phyloP scores from a whole-genome alignment of 768 basidiomycete genomes.

The Auriscalpium orientale region DNA sequence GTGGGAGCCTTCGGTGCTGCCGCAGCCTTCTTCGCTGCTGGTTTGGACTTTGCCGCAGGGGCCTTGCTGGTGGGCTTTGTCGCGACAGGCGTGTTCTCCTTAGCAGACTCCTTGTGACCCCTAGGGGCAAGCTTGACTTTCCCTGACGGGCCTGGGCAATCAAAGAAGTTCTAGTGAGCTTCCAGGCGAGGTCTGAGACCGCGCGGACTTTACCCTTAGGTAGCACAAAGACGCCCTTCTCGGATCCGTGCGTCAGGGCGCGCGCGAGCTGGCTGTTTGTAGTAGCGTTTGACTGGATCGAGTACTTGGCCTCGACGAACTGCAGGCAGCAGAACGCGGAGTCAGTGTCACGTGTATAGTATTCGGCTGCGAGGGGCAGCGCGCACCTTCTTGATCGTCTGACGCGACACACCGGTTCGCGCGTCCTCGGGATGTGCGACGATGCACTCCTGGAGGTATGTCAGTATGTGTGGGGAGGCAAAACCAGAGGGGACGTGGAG shows the following conservation, averaged over 20 bases:
- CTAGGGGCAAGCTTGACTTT: slow-evolving; percentile 67
- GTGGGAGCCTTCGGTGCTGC: slow-evolving; percentile 28
- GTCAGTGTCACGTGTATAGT: too few relatives aligned
- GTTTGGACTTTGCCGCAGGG: not conserved
- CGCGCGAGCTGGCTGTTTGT: slow-evolving; percentile 39
- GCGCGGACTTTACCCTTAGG: slow-evolving; percentile 31
- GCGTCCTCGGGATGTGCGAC: slow-evolving; percentile 43
- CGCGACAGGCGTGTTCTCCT: slow-evolving; percentile 35
- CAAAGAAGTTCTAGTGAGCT: not conserved
- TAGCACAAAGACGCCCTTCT: slow-evolving; percentile 42
- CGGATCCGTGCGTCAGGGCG: slow-evolving; percentile 44
- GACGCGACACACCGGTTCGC: slow-evolving; percentile 65
- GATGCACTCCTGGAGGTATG: slow-evolving; percentile 57
- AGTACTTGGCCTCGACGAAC: slow-evolving; percentile 48
- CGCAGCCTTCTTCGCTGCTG: slow-evolving; percentile 12
- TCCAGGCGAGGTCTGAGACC: not conserved
- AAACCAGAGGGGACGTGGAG: not conserved
- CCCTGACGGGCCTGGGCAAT: slow-evolving; percentile 43
- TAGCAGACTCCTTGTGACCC: slow-evolving; percentile 28
- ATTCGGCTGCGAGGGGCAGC: not conserved
- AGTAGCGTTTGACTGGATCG: slow-evolving; percentile 33
- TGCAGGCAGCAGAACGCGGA: slow-evolving; percentile 10
- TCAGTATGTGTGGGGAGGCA: not conserved
- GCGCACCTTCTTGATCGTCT: slow-evolving; percentile 53
- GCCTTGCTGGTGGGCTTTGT: slow-evolving; percentile 28